Evolutionary conservation across 1,139 yeast genomes (phyloP), one percentile per base, ranked within the genome.

Genomic region (Candida mesenterica): DNA sequence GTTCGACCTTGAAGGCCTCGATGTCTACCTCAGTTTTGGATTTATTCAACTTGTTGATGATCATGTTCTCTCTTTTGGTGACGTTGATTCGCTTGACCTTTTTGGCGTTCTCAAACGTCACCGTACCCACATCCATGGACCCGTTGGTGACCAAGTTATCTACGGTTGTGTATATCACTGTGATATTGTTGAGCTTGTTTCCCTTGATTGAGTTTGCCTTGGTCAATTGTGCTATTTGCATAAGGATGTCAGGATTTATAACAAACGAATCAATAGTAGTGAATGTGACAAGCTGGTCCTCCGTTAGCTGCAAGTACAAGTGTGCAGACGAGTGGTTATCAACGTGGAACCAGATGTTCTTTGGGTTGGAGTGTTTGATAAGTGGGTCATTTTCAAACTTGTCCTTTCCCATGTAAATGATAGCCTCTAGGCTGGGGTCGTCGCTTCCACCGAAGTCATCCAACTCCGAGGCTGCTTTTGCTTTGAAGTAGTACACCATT

Each of bases 71-170:
- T 41, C 82, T 72, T 31, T 72, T 73, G 36, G 70, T 72, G 23
- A 87, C 72, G 45, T 69, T 72, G 18, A 79, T 57, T 42, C 79
- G 69, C 44, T 68, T 76, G 22, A 83, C 82, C 35, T 61, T 60
- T 42, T 71, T 69, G 3, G 70, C 70, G 37, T 81, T 79, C 31
- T 73, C 67, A 57, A 85, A 87, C 1, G 87, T 77, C 4, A 86
- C 95, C 31, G 89, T 88, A 4, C 95, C 96, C n/a, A 75, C 76
- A 33, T 78, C 89, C 95, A 85, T 86, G 27, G 77, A 75, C 4
- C 83, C 84, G 38, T 79, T 80, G 44, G 85, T 82, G 33, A 75
- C 72, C 38, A 87, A 64, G 53, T 87, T 87, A 30, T 73, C 72
- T 71, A 88, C 87, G 0, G 94, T 89, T 0, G 95, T 86, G 49